Evolutionary conservation across 331 rosid genomes (phyloP).

Genomic region (Rhamnella rubrinervis): DNA sequence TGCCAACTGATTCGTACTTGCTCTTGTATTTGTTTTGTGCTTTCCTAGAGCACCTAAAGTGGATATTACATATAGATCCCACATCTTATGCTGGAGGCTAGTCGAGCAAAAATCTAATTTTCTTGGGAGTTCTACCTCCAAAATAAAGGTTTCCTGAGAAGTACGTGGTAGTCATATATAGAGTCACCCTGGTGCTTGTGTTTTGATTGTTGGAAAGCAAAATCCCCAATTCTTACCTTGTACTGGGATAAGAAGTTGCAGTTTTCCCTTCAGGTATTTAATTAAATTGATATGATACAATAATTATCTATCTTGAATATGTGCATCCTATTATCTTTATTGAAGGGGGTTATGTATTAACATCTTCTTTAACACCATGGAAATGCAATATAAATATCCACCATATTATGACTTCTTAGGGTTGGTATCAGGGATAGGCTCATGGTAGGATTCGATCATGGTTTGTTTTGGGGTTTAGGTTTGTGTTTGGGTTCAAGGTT

Average conservation of each 20-base stretch:
- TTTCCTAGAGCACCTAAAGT: constrained; percentile 94
- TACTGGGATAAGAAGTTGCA: constrained; percentile 94
- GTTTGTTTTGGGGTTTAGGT: no score
- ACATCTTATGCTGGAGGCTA: constrained; percentile 70
- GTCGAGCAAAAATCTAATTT: constrained; percentile 80
- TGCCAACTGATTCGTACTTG: constrained; percentile 95
- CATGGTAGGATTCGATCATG: no score
- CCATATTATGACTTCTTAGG: neutral
- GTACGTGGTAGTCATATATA: constrained; percentile 61
- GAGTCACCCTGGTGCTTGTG: constrained; percentile 86
- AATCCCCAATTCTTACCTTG: constrained; percentile 81
- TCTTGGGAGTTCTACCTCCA: constrained; percentile 85
- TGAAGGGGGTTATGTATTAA: neutral
- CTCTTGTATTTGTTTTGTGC: constrained; percentile 91
- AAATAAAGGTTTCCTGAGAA: constrained; percentile 95
- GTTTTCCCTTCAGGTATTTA: constrained; percentile 85
- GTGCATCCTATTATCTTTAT: neutral
- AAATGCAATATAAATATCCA: no score
- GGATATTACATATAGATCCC: constrained; percentile 92
- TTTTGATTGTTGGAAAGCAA: constrained; percentile 71
- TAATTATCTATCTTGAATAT: neutral
- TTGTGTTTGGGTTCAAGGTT: no score
- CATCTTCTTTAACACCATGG: no score
- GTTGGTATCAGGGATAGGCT: no score
- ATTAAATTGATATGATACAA: constrained; percentile 5